Evolutionary conservation across 768 basidiomycete species (phyloP).

Genomic region (Antrodiella citrinella): DNA sequence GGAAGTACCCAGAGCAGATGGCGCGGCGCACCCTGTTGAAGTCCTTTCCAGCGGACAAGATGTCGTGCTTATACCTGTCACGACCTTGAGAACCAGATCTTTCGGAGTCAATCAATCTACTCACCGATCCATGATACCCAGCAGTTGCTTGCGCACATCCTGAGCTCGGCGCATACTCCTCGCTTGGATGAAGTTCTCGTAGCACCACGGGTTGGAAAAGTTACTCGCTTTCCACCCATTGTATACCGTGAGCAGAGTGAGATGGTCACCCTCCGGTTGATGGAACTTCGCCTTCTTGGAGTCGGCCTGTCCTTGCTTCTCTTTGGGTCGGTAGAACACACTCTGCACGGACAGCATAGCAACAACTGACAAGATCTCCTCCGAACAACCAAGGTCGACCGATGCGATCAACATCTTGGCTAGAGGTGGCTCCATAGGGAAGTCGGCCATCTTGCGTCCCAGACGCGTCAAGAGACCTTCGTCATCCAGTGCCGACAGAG

Average conservation of each 20-base stretch:
- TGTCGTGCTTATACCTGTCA: conserved; percentile 90
- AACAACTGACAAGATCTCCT: conserved; percentile 94
- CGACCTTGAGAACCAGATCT: conserved; percentile 1
- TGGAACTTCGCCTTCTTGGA: conserved; percentile 99
- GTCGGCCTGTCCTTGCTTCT: conserved; percentile 98
- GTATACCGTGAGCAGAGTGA: conserved; percentile 89
- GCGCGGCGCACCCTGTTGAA: conserved; percentile 91
- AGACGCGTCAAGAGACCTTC: conserved; percentile 92
- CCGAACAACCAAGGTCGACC: conserved; percentile 94
- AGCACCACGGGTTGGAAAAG: conserved; percentile 98
- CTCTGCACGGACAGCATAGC: conserved; percentile 96
- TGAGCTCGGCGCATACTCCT: conserved; percentile 95
- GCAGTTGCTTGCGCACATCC: conserved; percentile 93
- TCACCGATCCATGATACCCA: conserved; percentile 98
- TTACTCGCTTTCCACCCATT: conserved; percentile 97
- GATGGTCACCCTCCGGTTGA: conserved; percentile 95
- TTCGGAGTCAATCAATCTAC: conserved; percentile 21
- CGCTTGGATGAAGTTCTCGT: conserved; percentile 98
- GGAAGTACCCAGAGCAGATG: conserved; percentile 96
- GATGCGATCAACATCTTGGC: conserved; percentile 99
- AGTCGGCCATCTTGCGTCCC: conserved; percentile 99
- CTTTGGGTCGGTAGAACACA: conserved; percentile 98
- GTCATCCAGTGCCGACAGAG: conserved; percentile 91
- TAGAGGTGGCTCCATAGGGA: conserved; percentile 93
- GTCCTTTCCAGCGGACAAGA: conserved; percentile 85